These are phyloP conservation scores for Groenewaldozyma sp. DNA, from an alignment of 1,139 yeast genomes.

Conservation along the genomic window DNA sequence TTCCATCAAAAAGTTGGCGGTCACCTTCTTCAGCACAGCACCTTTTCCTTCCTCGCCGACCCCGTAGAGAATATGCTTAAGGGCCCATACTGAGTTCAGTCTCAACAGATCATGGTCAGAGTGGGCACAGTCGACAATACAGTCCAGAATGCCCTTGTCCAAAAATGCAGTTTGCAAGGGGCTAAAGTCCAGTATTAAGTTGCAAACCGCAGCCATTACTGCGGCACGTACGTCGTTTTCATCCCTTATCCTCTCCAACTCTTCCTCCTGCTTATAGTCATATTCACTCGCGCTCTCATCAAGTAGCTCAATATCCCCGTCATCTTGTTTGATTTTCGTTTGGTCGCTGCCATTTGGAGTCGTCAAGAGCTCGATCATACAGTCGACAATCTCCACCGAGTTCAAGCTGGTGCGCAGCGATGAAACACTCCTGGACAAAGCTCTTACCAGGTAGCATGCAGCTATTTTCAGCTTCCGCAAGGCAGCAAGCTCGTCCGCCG, in stretches of 20 bases:
- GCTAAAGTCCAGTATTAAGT: constrained; percentile 71
- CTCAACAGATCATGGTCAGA: constrained; percentile 31
- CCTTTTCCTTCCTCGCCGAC: constrained; percentile 29
- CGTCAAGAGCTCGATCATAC: constrained; percentile 35
- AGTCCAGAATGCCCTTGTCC: constrained; percentile 45
- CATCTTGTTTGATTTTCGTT: background rate
- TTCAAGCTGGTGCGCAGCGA: constrained; percentile 60
- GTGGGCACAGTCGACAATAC: constrained; percentile 34
- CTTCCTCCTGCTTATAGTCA: constrained; percentile 4
- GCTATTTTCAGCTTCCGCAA: constrained; percentile 27
- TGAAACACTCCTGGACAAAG: constrained; percentile 67
- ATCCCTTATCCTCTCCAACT: constrained; percentile 18
- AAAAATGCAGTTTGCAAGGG: constrained; percentile 54
- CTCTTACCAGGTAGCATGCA: constrained; percentile 52
- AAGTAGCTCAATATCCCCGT: constrained; percentile 4
- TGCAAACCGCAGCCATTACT: constrained; percentile 62
- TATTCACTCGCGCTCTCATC: constrained; percentile 1
- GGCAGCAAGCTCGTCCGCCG: constrained; percentile 10
- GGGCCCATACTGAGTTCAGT: constrained; percentile 45
- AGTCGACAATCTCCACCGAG: constrained; percentile 44
- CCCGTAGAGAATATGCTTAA: constrained; percentile 45
- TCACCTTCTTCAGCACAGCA: constrained; percentile 34
- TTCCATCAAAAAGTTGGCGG: constrained; percentile 43
- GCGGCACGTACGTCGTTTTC: constrained; percentile 47
- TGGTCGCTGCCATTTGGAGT: background rate